A percentile compares a stretch with the other conserved stretches of the same genome.
Conservation (phyloP, 148 eudicot genomes). For the Linanthus parryae region DNA sequence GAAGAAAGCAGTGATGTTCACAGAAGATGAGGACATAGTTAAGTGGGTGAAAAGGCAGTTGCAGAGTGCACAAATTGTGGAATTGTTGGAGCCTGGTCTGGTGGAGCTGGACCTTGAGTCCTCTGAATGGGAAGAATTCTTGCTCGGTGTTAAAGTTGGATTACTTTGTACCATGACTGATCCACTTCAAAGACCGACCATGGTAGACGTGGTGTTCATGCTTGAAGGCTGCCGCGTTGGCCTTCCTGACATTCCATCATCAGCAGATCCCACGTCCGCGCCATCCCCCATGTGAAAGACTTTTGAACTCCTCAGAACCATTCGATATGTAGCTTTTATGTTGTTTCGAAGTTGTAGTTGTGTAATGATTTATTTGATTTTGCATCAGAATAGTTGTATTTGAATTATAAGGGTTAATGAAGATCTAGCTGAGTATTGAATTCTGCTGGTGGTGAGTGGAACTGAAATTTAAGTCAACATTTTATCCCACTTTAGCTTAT, state of each 20-base stretch:
- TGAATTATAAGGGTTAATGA: too few relatives aligned
- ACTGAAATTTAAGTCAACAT: too few relatives aligned
- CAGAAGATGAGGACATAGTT: conserved; percentile 72
- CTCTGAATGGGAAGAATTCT: conserved; percentile 86
- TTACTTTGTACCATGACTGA: conserved; percentile 73
- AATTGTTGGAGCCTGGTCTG: conserved; percentile 64
- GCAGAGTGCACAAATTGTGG: conserved; percentile 62
- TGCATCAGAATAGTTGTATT: too few relatives aligned
- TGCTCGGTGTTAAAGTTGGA: conserved; percentile 73
- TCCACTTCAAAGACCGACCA: conserved; percentile 57
- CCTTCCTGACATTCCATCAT: conserved; percentile 53
- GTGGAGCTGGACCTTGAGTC: conserved; percentile 85
- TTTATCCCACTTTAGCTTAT: too few relatives aligned
- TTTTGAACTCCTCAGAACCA: too few relatives aligned
- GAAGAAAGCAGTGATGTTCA: conserved; percentile 67
- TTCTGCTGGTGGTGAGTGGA: too few relatives aligned
- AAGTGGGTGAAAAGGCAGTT: conserved; percentile 82
- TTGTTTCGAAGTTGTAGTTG: too few relatives aligned
- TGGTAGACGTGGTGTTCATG: conserved; percentile 71
- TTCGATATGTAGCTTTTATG: too few relatives aligned
- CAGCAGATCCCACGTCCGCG: conserved; percentile 57
- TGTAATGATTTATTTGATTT: too few relatives aligned
- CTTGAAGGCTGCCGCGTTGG: conserved; percentile 82
- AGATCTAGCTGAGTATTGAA: too few relatives aligned
- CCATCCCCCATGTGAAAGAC: conserved; percentile 38